phyloP scores from a whole-genome alignment of 169 alveolate genomes.

The Plasmodium ovale region DNA sequence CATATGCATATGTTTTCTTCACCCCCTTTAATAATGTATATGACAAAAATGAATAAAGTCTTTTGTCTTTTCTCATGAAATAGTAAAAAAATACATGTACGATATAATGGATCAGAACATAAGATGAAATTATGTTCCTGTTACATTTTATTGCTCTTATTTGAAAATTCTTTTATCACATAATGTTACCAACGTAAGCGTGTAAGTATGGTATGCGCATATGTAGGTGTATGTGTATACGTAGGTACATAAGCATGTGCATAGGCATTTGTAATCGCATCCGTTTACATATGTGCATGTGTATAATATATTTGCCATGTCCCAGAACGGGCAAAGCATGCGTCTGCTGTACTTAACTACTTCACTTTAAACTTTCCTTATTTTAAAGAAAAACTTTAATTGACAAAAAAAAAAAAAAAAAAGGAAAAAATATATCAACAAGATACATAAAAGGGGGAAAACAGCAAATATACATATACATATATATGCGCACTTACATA shows the following conservation, averaged over 20 bases:
- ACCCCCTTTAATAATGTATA: not conserved
- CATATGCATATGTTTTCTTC: not conserved
- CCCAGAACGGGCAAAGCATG: no score
- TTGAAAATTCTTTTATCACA: no score
- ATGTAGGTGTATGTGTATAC: no score
- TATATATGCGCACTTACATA: constrained; percentile 1
- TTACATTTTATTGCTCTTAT: no score
- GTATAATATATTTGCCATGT: no score
- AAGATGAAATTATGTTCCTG: not conserved
- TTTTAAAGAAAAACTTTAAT: not conserved
- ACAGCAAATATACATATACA: not conserved
- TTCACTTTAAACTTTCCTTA: not conserved
- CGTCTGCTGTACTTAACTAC: no score
- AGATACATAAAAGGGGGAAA: constrained; percentile 14
- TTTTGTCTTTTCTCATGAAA: not conserved
- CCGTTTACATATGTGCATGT: no score
- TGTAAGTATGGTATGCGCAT: no score
- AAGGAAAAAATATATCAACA: constrained; percentile 10
- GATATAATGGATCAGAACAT: not conserved
- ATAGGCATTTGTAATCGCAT: no score
- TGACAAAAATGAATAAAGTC: not conserved
- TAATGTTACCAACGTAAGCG: no score
- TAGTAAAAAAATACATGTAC: not conserved
- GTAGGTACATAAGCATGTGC: no score
- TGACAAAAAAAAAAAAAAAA: no score